Base-by-base conservation (phyloP, 2,329 filamentous ascomycete genomes). In the Cytospora paraplurivora region DNA sequence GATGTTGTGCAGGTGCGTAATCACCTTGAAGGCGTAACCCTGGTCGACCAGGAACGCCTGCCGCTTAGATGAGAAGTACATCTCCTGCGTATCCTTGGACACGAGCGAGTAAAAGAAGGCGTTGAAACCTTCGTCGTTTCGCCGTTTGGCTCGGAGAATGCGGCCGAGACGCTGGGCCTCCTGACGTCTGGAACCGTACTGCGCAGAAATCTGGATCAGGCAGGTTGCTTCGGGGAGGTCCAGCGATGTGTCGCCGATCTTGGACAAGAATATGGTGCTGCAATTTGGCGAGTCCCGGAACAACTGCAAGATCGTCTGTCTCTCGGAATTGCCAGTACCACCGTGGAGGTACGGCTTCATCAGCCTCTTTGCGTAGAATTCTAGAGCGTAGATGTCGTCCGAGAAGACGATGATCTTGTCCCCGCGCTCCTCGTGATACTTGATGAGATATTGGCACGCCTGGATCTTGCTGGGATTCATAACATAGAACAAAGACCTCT, bases 341-440 rank as follows among this genome's bases (percentile, higher is more conserved):
- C 95, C 95, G 71, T 92, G 97, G 69, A 99, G 97, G 74, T 89
- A 97, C 0, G 91, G 90, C 74, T 97, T 97, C 55, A 85, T 85
- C 44, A 98, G 81, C 69, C 93, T 94, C 33, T 87, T 81, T 4
- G 95, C 93, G 72, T 98, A 97, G 49, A 88, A 85, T 69, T 94
- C 86, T 35, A 99, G 81, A 0, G 95, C 94, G 72, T 95, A 98
- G 49, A 99, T 92, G 69, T 98, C 97, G 75, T 99, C 95, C 0
- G 93, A 97, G 75, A 98, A 98, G 51, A 99, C 94, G 67, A 98
- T 98, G 69, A 98, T 93, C 77, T 98, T 98, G 79, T 98, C 95
- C 37, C 95, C 94, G 66, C 95, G 86, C 62, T 88, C 88, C 76
- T 98, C 94, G 76, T 99, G 95, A 73, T 96, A 98, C 75, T 98